Evolutionary conservation across 148 eudicot species (phyloP), one percentile per base, ranked within the genome.

Genomic region (Amaranthus hypochondriacus): DNA sequence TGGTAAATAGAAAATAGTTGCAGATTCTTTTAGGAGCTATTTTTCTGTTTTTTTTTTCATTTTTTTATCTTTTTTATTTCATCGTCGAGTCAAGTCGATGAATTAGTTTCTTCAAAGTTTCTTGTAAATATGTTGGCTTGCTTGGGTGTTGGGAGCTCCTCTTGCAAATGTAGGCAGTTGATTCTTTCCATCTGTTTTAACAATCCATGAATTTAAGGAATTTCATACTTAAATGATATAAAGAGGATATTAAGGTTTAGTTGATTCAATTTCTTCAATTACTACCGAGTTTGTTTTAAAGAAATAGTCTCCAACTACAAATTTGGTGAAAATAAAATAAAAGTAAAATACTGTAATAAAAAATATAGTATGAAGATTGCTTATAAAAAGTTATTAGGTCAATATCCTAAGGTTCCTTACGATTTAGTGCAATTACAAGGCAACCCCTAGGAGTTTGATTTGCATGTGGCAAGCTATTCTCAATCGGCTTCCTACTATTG

Each of bases 51-150:
- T 12, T 59, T n/a, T 43, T 56, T 4, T 7, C 56, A 12, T 58
- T 14, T 49, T n/a, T 13, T 4, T 4, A 0, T 28, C 14, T 6
- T 10, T 7, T 10, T 44, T 60, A 5, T 13, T 49, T 49, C 39
- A 28, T 28, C 39, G 39, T 28, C 39, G 39, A 28, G 39, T 28
- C 39, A 2, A 28, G 39, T 28, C 39, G 28, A 7, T 51, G 72
- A 47, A 46, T 55, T 66, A 18, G 13, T 49, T 49, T 62, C 18
- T 51, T 10, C 13, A 55, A 68, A 68, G 50, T 69, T 76, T 58
- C 44, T 12, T 81, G 83, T 81, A 81, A 72, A 81, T 81, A 81
- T 80, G 65, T 68, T 56, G 66, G 63, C 21, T 66, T 53, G 63
- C 21, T 66, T 53, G 47, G 79, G 66, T 76, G 62, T 66, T 71